phyloP scores from a whole-genome alignment of 2,329 filamentous ascomycete genomes.

The Talaromyces islandicus region DNA sequence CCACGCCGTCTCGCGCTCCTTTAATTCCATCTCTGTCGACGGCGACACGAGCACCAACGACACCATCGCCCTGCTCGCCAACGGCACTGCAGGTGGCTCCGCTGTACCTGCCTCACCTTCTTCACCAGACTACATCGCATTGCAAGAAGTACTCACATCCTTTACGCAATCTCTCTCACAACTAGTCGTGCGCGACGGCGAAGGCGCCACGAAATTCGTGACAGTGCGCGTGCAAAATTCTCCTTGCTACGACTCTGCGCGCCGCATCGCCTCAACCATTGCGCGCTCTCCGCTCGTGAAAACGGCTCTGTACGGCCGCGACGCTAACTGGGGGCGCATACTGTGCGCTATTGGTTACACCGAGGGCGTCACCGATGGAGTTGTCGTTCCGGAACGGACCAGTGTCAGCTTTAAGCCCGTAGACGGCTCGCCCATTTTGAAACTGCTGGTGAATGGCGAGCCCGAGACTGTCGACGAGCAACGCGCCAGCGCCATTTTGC shows the following conservation, averaged over 20 bases:
- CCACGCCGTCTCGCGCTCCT: constrained; percentile 72
- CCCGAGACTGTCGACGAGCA: constrained; percentile 57
- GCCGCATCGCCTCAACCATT: constrained; percentile 78
- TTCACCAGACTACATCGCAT: constrained; percentile 61
- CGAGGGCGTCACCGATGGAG: constrained; percentile 39
- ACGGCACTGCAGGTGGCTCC: constrained; percentile 77
- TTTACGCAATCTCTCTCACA: constrained; percentile 84
- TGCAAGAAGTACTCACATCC: constrained; percentile 64
- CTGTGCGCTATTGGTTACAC: constrained; percentile 88
- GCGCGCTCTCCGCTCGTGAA: constrained; percentile 91
- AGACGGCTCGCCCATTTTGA: constrained; percentile 51
- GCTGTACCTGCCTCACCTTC: constrained; percentile 49
- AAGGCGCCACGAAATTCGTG: constrained; percentile 97
- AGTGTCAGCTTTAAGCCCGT: constrained; percentile 57
- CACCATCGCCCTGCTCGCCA: constrained; percentile 89
- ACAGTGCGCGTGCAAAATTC: constrained; percentile 79
- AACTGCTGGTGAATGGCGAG: constrained; percentile 56
- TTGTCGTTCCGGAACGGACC: constrained; percentile 50
- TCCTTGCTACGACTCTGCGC: constrained; percentile 62
- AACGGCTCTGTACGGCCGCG: constrained; percentile 92
- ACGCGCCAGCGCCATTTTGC: constrained; percentile 53
- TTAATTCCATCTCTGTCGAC: constrained; percentile 96
- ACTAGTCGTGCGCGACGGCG: constrained; percentile 90
- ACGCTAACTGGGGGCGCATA: constrained; percentile 98
- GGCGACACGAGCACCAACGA: constrained; percentile 98